These are phyloP conservation scores for Beauveria caledonica DNA, from an alignment of 2,329 filamentous ascomycete genomes.

Conservation along the genomic window DNA sequence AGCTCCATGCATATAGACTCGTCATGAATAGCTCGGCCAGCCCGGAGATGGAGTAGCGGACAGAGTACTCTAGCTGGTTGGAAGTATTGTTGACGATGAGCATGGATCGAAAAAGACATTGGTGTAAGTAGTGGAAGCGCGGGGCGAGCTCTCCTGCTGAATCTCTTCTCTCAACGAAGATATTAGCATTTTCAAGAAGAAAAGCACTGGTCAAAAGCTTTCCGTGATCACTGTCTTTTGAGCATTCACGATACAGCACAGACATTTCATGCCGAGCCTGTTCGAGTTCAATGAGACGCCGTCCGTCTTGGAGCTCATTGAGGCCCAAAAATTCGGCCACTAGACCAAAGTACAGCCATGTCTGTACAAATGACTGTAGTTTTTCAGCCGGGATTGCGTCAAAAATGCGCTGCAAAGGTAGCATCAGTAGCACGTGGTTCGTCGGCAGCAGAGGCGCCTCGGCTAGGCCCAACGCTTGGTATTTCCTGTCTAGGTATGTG, in stretches of 20 bases:
- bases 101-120: conserved; percentile 16
- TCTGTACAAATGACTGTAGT: conserved; percentile 22
- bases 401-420: background rate
- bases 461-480: conserved; percentile 11
- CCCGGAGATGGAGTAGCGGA: conserved; percentile 22
- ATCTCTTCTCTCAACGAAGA: conserved; percentile 12
- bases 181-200: background rate
- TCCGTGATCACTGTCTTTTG: conserved; percentile 6
- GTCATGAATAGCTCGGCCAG: conserved; percentile 21
- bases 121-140: conserved; percentile 15
- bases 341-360: conserved; percentile 27
- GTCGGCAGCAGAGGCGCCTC: conserved; percentile 11
- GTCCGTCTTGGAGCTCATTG: conserved; percentile 17
- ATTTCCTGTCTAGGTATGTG: conserved; percentile 18
- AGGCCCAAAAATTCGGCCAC: conserved; percentile 22
- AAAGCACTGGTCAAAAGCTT: background rate
- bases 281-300: conserved; percentile 10
- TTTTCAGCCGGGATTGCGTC: conserved; percentile 17
- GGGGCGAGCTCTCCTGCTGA: conserved; percentile 10
- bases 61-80: conserved; percentile 16
- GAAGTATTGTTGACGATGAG: conserved; percentile 14
- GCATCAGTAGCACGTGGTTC: conserved; percentile 5
- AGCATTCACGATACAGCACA: conserved; percentile 11
- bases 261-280: conserved; percentile 13
- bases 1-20: background rate